phyloP scores from a whole-genome alignment of 202 grass and related monocot genomes.

The Panicum hallii region DNA sequence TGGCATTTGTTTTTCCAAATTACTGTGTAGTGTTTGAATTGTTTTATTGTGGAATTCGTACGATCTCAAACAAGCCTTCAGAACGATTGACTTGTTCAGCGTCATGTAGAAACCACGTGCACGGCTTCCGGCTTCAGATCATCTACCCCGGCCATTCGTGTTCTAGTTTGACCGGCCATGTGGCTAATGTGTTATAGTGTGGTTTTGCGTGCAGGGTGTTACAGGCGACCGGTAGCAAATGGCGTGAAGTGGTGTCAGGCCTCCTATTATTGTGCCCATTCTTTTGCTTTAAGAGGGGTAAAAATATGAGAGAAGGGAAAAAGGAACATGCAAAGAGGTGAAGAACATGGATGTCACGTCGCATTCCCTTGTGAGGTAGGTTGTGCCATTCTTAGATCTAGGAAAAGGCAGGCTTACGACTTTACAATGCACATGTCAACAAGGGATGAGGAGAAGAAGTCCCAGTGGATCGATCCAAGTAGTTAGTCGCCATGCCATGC shows the following conservation, averaged over 20 bases:
- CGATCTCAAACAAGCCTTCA: neutral
- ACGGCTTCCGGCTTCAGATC: no score
- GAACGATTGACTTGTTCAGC: neutral
- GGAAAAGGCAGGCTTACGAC: constrained; percentile 39
- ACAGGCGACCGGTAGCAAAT: no score
- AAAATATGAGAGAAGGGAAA: neutral
- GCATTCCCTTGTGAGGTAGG: constrained; percentile 37
- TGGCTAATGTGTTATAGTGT: no score
- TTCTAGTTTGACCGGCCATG: no score
- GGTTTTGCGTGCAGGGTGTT: no score
- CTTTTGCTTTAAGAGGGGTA: neutral
- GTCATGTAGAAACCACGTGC: neutral
- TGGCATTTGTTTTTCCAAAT: neutral
- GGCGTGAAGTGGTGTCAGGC: neutral
- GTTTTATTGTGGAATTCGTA: neutral
- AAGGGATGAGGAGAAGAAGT: neutral
- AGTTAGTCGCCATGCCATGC: constrained; percentile 23
- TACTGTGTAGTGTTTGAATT: neutral
- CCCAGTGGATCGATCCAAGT: neutral
- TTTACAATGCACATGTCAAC: constrained; percentile 56
- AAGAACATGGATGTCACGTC: constrained; percentile 52
- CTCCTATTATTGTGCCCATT: constrained; percentile 5
- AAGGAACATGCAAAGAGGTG: neutral
- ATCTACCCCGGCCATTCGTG: neutral
- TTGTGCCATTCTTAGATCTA: constrained; percentile 51